These are phyloP conservation scores for Oryza meridionalis DNA, from an alignment of 176 grass and related monocot species.

Conservation along the genomic window DNA sequence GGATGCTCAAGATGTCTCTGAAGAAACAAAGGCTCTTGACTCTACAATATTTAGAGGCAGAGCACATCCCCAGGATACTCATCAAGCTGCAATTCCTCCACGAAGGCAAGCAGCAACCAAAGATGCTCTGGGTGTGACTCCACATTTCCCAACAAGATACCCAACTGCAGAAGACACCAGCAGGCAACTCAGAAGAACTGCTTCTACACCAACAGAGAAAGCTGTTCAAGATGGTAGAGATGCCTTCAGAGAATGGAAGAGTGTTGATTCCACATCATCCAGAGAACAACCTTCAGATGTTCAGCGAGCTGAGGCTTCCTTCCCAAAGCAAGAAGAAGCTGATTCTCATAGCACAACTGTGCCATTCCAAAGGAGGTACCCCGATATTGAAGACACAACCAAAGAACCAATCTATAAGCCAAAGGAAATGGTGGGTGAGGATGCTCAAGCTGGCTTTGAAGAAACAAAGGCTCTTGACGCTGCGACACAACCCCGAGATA, in stretches of 20 bases:
- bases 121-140: conserved; percentile 22
- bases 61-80: conserved; percentile 11
- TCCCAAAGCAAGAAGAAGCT: conserved; percentile 34
- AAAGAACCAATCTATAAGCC: conserved; percentile 18
- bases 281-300: conserved; percentile 18
- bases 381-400: conserved; percentile 6
- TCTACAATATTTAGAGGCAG: neutral
- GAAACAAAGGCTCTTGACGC: conserved; percentile 17
- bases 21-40: conserved; percentile 18
- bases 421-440: conserved; percentile 19
- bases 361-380: conserved; percentile 26
- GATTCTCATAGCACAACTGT: conserved; percentile 19
- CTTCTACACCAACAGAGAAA: conserved; percentile 18
- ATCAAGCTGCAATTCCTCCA: conserved; percentile 17
- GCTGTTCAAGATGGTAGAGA: conserved; percentile 28
- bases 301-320: neutral
- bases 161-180: conserved; percentile 26
- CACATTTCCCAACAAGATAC: conserved; percentile 25
- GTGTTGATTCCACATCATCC: conserved; percentile 32
- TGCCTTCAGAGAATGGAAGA: conserved; percentile 9
- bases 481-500: conserved; percentile 21
- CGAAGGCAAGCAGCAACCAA: conserved; percentile 20
- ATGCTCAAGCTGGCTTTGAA: conserved; percentile 23
- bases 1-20: conserved; percentile 15
- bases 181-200: conserved; percentile 9